Conservation (phyloP, 2,329 filamentous ascomycete species). For the Passalora sequoiae region DNA sequence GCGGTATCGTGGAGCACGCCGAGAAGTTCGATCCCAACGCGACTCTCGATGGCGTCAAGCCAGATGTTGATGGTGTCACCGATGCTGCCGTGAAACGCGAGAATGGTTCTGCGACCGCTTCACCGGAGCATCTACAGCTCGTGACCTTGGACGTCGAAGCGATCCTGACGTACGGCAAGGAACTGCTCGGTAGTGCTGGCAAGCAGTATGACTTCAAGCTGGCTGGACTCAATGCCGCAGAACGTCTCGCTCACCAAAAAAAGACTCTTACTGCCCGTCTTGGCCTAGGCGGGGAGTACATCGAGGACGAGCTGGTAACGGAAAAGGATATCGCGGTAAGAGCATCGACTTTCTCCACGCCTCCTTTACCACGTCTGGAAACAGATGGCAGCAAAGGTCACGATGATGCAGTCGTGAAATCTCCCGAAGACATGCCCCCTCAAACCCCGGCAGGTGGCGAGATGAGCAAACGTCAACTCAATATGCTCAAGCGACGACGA, state of each 20-base stretch:
- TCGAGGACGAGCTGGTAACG: slow-evolving; percentile 76
- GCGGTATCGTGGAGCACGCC: slow-evolving; percentile 87
- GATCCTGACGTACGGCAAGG: slow-evolving; percentile 77
- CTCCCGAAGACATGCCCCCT: slow-evolving; percentile 29
- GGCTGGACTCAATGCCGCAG: slow-evolving; percentile 72
- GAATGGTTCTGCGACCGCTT: slow-evolving; percentile 29
- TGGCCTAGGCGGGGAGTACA: slow-evolving; percentile 76
- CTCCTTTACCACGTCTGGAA: slow-evolving; percentile 45
- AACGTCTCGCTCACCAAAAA: slow-evolving; percentile 79
- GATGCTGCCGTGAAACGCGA: slow-evolving; percentile 54
- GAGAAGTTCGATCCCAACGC: slow-evolving; percentile 75
- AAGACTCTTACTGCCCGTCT: slow-evolving; percentile 78
- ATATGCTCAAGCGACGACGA: slow-evolving; percentile 87
- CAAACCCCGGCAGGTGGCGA: slow-evolving; percentile 37
- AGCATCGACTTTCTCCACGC: slow-evolving; percentile 39
- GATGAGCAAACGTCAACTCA: slow-evolving; percentile 87
- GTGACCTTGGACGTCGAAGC: slow-evolving; percentile 70
- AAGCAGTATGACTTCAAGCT: slow-evolving; percentile 79
- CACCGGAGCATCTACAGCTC: slow-evolving; percentile 61
- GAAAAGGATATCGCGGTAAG: slow-evolving; percentile 54
- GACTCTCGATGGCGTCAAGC: slow-evolving; percentile 28
- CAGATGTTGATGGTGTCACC: slow-evolving; percentile 35
- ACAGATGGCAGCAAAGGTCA: slow-evolving; percentile 45
- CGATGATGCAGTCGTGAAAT: slow-evolving; percentile 26
- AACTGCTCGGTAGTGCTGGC: slow-evolving; percentile 74